These are phyloP conservation scores for Apiospora phragmitis DNA, from an alignment of 2,329 filamentous ascomycete genomes.

Conservation along the genomic window DNA sequence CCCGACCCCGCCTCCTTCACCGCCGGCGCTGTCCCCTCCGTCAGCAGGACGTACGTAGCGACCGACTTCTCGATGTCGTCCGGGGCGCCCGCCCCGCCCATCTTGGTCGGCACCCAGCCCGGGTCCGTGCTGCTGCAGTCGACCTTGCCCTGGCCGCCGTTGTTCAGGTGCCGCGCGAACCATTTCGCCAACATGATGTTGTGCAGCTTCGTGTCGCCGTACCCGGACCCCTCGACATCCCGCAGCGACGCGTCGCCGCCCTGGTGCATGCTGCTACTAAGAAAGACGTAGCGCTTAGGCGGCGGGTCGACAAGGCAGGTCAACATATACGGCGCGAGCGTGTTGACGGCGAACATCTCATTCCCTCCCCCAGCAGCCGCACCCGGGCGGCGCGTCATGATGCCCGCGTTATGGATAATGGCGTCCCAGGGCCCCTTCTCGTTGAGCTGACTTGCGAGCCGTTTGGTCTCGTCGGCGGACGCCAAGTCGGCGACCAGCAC, in stretches of 20 bases:
- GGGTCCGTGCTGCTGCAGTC: slow-evolving; percentile 51
- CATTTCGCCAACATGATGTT: slow-evolving; percentile 56
- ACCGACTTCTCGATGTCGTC: slow-evolving; percentile 48
- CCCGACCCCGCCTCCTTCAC: slow-evolving; percentile 19
- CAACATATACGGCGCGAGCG: slow-evolving; percentile 57
- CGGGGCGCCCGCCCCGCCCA: slow-evolving; percentile 49
- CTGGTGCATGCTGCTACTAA: slow-evolving; percentile 52
- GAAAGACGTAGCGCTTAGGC: slow-evolving; percentile 46
- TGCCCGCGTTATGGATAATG: slow-evolving; percentile 59
- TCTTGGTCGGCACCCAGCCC: slow-evolving; percentile 56
- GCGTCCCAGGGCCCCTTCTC: slow-evolving; percentile 43
- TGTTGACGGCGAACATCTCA: slow-evolving; percentile 54
- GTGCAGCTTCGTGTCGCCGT: slow-evolving; percentile 57
- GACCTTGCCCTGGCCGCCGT: background rate
- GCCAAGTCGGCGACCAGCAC: slow-evolving; percentile 55
- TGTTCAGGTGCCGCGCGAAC: slow-evolving; percentile 48
- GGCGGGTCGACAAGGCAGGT: slow-evolving; percentile 48
- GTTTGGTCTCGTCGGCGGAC: slow-evolving; percentile 49
- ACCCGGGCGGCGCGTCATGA: slow-evolving; percentile 41
- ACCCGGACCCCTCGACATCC: slow-evolving; percentile 39
- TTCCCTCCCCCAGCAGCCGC: slow-evolving; percentile 21
- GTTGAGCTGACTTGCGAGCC: slow-evolving; percentile 47
- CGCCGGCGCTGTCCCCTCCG: slow-evolving; percentile 32
- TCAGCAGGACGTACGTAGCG: slow-evolving; percentile 47
- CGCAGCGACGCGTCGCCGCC: slow-evolving; percentile 41